These are phyloP conservation scores for Phytophthora sp. DNA, from an alignment of 352 stramenopile genomes.

Conservation along the genomic window DNA sequence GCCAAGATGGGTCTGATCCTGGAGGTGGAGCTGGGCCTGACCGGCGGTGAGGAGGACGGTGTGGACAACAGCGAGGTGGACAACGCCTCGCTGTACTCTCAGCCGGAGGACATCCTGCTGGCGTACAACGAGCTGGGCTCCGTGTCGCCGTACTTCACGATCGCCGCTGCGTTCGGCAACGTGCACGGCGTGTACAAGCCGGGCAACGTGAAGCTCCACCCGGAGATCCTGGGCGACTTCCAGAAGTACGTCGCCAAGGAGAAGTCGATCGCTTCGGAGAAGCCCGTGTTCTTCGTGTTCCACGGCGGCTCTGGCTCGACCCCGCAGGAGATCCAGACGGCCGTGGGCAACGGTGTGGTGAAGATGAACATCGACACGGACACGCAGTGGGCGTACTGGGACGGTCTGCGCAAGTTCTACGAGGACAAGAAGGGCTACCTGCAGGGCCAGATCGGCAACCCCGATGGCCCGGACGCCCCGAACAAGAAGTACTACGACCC, in stretches of 20 bases:
- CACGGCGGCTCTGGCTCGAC: slow-evolving; percentile 98
- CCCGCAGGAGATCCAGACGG: slow-evolving; percentile 95
- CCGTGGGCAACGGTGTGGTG: slow-evolving; percentile 96
- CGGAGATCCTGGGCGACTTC: slow-evolving; percentile 96
- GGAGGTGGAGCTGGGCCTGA: slow-evolving; percentile 99
- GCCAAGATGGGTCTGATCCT: slow-evolving; percentile 96
- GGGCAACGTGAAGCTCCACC: slow-evolving; percentile 98
- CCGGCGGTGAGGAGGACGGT: slow-evolving; percentile 98
- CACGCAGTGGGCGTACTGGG: slow-evolving; percentile 99
- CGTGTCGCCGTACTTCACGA: slow-evolving; percentile 94
- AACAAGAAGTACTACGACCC: slow-evolving; percentile 99
- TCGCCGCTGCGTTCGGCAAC: slow-evolving; percentile 76
- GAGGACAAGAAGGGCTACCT: slow-evolving; percentile 97
- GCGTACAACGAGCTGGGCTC: slow-evolving; percentile 95
- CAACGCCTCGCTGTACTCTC: slow-evolving; percentile 90
- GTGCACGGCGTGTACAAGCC: slow-evolving; percentile 98
- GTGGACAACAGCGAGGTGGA: slow-evolving; percentile 97
- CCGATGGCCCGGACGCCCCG: slow-evolving; percentile 95
- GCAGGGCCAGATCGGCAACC: slow-evolving; percentile 98
- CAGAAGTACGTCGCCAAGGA: slow-evolving; percentile 90
- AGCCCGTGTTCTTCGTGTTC: slow-evolving; percentile 99
- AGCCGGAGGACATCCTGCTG: slow-evolving; percentile 67
- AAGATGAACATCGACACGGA: slow-evolving; percentile 99
- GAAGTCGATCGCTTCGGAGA: slow-evolving; percentile 82
- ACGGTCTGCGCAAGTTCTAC: slow-evolving; percentile 98